Evolutionary conservation across 306 rosid genomes (phyloP).

Genomic region (Chamaecrista fasciculata): DNA sequence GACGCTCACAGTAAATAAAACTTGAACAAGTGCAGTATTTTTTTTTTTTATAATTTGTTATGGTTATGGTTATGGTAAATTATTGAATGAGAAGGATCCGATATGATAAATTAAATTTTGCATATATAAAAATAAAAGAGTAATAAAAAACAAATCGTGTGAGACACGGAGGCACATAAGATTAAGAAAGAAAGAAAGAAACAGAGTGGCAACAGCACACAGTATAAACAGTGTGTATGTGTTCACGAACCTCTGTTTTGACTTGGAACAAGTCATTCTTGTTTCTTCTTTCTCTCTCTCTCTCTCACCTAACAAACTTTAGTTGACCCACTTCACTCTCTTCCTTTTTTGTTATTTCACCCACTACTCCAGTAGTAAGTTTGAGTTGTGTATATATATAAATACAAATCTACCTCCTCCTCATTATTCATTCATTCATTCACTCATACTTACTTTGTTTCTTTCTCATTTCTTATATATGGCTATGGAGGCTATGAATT

Average conservation of each 20-base stretch:
- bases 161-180: neutral
- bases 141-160: no score
- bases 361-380: no score
- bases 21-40: no score
- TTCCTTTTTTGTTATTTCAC: constrained; percentile 6
- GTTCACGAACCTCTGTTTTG: constrained; percentile 48
- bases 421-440: neutral
- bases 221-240: no score
- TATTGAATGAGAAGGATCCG: no score
- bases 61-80: no score
- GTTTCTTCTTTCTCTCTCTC: neutral
- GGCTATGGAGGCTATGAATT: constrained; percentile 81
- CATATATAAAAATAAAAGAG: no score
- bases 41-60: no score
- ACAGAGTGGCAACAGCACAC: neutral
- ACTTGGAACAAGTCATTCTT: constrained; percentile 55
- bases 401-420: neutral
- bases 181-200: no score
- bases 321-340: constrained; percentile 83
- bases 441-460: neutral
- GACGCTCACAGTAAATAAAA: no score
- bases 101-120: no score
- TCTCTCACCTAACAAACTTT: neutral
- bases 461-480: constrained; percentile 19
- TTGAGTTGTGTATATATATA: neutral